A percentile compares a stretch with the other conserved stretches of the same genome.
phyloP scores from a whole-genome alignment of 768 basidiomycete genomes.

The Chalciporus chontae region DNA sequence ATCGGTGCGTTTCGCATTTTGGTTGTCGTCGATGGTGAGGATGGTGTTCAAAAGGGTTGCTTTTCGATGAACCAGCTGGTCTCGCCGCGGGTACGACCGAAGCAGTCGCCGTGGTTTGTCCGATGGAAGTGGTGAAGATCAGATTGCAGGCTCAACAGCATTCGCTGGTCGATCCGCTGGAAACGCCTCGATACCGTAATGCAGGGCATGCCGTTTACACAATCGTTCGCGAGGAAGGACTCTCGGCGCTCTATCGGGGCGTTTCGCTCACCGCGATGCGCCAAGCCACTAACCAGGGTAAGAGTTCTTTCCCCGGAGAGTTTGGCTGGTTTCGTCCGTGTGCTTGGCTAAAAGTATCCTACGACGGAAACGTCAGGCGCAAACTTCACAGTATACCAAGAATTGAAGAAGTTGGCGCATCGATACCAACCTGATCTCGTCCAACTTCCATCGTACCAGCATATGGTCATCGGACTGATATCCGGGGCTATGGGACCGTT shows the following conservation, averaged over 20 bases:
- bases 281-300: conserved; percentile 97
- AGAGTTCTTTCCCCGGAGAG: conserved; percentile 4
- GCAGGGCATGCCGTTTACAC: conserved; percentile 95
- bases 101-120: conserved; percentile 91
- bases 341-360: neutral
- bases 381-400: conserved; percentile 98
- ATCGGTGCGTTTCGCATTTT: conserved; percentile 53
- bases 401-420: conserved; percentile 84
- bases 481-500: conserved; percentile 99
- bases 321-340: conserved; percentile 5
- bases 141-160: conserved; percentile 96
- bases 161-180: conserved; percentile 93
- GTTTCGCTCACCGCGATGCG: conserved; percentile 90
- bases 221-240: conserved; percentile 90
- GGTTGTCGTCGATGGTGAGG: neutral
- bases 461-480: conserved; percentile 91
- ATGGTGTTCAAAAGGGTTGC: neutral
- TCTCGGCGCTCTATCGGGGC: conserved; percentile 83
- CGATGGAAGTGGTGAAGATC: conserved; percentile 99
- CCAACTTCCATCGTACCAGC: conserved; percentile 91
- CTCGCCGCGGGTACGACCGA: conserved; percentile 95
- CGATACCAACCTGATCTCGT: conserved; percentile 70
- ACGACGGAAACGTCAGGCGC: conserved; percentile 53
- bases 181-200: conserved; percentile 91
- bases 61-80: conserved; percentile 60